phyloP scores from a whole-genome alignment of 805 yeast species.

The baker's yeast (Saccharomyces cerevisiae) region DNA sequence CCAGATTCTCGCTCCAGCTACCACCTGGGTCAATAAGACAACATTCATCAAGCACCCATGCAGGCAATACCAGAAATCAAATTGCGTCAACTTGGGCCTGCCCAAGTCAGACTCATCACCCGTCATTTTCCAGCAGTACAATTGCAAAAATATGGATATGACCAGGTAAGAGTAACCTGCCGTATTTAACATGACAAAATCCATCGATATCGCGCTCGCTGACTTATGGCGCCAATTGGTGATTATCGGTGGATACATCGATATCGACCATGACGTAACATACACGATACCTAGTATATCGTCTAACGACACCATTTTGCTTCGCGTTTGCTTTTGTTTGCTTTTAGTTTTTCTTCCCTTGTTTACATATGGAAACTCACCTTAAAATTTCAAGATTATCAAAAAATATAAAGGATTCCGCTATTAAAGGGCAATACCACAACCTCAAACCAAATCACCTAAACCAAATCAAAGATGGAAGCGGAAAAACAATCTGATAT shows the following conservation, averaged over 20 bases:
- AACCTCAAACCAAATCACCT: neutral
- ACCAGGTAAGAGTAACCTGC: constrained; percentile 41
- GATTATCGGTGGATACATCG: constrained; percentile 43
- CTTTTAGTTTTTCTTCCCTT: neutral
- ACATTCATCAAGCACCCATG: constrained; percentile 40
- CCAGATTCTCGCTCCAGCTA: constrained; percentile 32
- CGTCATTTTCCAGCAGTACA: constrained; percentile 24
- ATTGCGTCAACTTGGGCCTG: constrained; percentile 35
- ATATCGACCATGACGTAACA: constrained; percentile 38
- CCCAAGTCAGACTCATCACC: constrained; percentile 24
- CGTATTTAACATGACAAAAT: constrained; percentile 38
- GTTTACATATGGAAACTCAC: neutral
- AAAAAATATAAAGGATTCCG: neutral
- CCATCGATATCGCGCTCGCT: constrained; percentile 44
- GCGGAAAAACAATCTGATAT: constrained; percentile 10
- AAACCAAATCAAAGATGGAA: neutral
- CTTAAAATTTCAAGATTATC: neutral
- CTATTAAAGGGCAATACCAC: constrained; percentile 3
- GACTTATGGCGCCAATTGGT: constrained; percentile 35
- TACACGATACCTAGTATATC: constrained; percentile 31
- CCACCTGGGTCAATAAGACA: constrained; percentile 35
- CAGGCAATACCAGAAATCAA: constrained; percentile 40
- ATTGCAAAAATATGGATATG: constrained; percentile 36
- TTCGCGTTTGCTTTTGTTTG: neutral
- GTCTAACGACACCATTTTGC: constrained; percentile 7